phyloP scores from a whole-genome alignment of 2,329 filamentous ascomycete species.

The Dendryphion nanum region DNA sequence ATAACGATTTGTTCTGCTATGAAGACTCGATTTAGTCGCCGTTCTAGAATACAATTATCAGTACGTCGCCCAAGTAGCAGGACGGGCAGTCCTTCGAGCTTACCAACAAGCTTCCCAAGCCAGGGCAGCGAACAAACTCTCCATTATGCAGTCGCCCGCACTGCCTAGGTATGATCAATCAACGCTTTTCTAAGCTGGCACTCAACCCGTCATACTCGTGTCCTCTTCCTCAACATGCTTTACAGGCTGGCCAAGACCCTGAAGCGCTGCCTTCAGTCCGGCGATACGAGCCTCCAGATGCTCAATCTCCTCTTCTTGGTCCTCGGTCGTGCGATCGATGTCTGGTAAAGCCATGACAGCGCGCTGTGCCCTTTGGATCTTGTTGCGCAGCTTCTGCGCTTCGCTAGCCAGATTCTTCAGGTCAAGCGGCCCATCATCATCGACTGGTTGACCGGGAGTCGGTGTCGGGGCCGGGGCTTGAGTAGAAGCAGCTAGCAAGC shows the following conservation, averaged over 20 bases:
- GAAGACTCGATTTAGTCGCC: too few relatives aligned
- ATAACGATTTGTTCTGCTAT: too few relatives aligned
- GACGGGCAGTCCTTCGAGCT: too few relatives aligned
- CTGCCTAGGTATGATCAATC: slow-evolving; percentile 2
- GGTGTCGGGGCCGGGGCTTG: slow-evolving; percentile 24
- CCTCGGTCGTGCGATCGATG: slow-evolving; percentile 62
- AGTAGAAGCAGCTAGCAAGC: slow-evolving; percentile 58
- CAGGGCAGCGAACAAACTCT: background rate
- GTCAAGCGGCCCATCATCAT: slow-evolving; percentile 47
- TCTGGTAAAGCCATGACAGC: slow-evolving; percentile 67
- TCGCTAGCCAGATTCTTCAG: slow-evolving; percentile 78
- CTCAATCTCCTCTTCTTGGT: slow-evolving; percentile 70
- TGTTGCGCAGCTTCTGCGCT: slow-evolving; percentile 76
- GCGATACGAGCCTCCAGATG: slow-evolving; percentile 64
- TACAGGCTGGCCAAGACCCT: slow-evolving; percentile 27
- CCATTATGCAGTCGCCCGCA: background rate
- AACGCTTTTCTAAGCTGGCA: background rate
- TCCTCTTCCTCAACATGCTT: slow-evolving; percentile 21
- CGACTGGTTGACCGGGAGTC: slow-evolving; percentile 21
- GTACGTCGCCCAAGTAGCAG: too few relatives aligned
- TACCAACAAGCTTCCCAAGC: background rate
- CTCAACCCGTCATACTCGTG: slow-evolving; percentile 40
- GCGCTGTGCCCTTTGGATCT: slow-evolving; percentile 73
- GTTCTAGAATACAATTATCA: too few relatives aligned
- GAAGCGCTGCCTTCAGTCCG: slow-evolving; percentile 52